phyloP scores from a whole-genome alignment of 2,329 filamentous ascomycete species.

The Neophaeococcomyces mojaviensis region DNA sequence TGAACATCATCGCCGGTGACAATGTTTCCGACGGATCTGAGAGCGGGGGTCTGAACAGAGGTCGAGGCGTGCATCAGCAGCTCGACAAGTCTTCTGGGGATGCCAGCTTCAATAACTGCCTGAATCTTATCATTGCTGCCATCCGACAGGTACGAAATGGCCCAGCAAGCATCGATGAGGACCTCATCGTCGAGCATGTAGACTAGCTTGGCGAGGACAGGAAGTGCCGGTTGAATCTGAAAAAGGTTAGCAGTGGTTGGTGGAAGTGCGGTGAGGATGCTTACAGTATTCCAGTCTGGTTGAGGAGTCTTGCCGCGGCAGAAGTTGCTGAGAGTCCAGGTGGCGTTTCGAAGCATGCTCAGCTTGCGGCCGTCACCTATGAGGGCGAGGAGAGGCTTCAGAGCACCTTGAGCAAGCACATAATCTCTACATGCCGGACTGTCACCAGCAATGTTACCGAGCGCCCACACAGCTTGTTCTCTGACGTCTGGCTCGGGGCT shows the following conservation, averaged over 20 bases:
- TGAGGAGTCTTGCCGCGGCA: slow-evolving; percentile 99
- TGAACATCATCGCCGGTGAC: slow-evolving; percentile 98
- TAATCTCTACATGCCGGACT: slow-evolving; percentile 97
- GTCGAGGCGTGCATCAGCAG: slow-evolving; percentile 97
- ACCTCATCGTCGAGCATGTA: slow-evolving; percentile 98
- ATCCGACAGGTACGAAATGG: slow-evolving; percentile 96
- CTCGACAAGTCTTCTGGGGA: slow-evolving; percentile 91
- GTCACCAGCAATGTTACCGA: slow-evolving; percentile 98
- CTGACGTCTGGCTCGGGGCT: slow-evolving; percentile 97
- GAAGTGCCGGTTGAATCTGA: slow-evolving; percentile 88
- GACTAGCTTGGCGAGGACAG: slow-evolving; percentile 91
- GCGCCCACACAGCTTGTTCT: slow-evolving; percentile 96
- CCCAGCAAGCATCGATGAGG: slow-evolving; percentile 98
- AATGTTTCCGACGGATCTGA: slow-evolving; percentile 96
- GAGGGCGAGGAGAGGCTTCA: slow-evolving; percentile 80
- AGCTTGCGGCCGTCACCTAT: slow-evolving; percentile 97
- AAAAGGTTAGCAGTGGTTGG: slow-evolving; percentile 21
- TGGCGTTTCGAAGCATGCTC: slow-evolving; percentile 97
- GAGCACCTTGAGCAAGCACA: slow-evolving; percentile 81
- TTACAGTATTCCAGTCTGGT: slow-evolving; percentile 91
- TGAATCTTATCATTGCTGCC: slow-evolving; percentile 99
- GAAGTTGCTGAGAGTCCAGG: slow-evolving; percentile 99
- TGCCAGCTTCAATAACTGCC: slow-evolving; percentile 95
- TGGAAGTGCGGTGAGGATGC: slow-evolving; percentile 31
- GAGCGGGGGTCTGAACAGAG: slow-evolving; percentile 92